phyloP scores from a whole-genome alignment of 2,329 filamentous ascomycete species.

The Penicillium sp. region DNA sequence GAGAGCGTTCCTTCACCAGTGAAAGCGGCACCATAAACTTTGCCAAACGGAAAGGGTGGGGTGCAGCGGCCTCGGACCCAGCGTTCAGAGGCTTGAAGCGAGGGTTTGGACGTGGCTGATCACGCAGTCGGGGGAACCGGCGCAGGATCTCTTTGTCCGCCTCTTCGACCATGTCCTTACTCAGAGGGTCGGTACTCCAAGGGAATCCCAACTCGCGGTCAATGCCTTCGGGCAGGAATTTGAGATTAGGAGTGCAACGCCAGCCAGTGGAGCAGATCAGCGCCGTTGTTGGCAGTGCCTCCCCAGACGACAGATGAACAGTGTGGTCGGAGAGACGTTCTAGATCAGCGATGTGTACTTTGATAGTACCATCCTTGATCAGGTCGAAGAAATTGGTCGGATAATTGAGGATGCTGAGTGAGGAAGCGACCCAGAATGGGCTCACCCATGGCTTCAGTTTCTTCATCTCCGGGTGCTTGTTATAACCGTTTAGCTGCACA shows the following conservation, averaged over 20 bases:
- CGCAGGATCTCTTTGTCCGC: constrained; percentile 52
- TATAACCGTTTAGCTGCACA: constrained; percentile 46
- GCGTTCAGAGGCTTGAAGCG: constrained; percentile 31
- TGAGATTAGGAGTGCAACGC: constrained; percentile 48
- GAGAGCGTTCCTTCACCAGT: constrained; percentile 40
- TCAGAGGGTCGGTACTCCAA: constrained; percentile 32
- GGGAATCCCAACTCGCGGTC: constrained; percentile 49
- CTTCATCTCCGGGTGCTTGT: constrained; percentile 43
- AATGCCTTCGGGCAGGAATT: constrained; percentile 46
- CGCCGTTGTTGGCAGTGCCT: constrained; percentile 46
- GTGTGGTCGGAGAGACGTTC: constrained; percentile 44
- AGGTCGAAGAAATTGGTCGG: constrained; percentile 55
- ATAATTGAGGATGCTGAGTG: constrained; percentile 60
- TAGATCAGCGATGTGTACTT: constrained; percentile 56
- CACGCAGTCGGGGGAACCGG: constrained; percentile 49
- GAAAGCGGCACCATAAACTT: constrained; percentile 48
- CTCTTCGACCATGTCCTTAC: constrained; percentile 35
- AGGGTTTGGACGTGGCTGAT: constrained; percentile 38
- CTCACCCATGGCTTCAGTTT: constrained; percentile 48
- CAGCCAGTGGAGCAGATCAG: constrained; percentile 58
- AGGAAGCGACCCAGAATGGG: constrained; percentile 54
- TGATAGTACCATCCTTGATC: constrained; percentile 52
- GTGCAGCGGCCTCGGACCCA: constrained; percentile 37
- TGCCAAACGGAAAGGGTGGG: constrained; percentile 47
- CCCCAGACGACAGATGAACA: constrained; percentile 50